Percentiles rank a stretch among this genome's conserved stretches.
phyloP scores from a whole-genome alignment of 225 moss, liverwort and hornwort species.

The Sphagnum contortum region DNA sequence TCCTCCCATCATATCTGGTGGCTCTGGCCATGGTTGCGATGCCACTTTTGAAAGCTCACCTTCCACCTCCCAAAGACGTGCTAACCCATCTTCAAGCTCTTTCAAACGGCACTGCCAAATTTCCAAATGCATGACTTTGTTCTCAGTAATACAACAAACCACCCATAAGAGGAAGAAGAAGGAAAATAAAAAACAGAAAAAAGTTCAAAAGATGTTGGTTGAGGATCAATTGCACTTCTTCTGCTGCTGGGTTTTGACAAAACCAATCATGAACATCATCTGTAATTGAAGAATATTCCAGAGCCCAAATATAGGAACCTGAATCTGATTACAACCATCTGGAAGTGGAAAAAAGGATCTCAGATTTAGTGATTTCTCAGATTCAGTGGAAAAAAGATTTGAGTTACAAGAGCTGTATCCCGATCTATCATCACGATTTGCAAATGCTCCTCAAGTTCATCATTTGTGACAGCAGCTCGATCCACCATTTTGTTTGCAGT shows the following conservation, averaged over 20 bases:
- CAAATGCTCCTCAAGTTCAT: conserved; percentile 4
- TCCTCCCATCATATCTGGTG: conserved; percentile 8
- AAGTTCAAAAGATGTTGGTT: background rate
- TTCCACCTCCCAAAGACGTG: background rate
- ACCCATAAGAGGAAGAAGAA: background rate
- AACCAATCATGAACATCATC: too few species aligned
- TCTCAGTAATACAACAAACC: background rate
- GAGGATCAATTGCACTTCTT: too few species aligned
- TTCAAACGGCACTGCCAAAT: conserved; percentile 7
- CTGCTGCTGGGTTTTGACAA: too few species aligned
- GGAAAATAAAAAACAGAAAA: background rate
- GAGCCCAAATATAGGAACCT: too few species aligned
- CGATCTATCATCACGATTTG: conserved; percentile 3
- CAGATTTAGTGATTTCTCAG: too few species aligned
- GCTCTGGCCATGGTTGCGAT: conserved; percentile 9
- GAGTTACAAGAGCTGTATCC: conserved; percentile 5
- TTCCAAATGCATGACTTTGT: background rate
- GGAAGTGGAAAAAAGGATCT: too few species aligned
- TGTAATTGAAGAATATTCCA: too few species aligned
- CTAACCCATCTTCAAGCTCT: conserved; percentile 5
- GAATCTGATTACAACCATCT: too few species aligned
- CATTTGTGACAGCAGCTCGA: background rate
- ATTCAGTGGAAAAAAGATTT: background rate
- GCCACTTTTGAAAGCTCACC: conserved; percentile 5
- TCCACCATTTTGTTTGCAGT: background rate